Conservation (phyloP, 768 basidiomycete species). For the Leucosporidium creatinivorum region DNA sequence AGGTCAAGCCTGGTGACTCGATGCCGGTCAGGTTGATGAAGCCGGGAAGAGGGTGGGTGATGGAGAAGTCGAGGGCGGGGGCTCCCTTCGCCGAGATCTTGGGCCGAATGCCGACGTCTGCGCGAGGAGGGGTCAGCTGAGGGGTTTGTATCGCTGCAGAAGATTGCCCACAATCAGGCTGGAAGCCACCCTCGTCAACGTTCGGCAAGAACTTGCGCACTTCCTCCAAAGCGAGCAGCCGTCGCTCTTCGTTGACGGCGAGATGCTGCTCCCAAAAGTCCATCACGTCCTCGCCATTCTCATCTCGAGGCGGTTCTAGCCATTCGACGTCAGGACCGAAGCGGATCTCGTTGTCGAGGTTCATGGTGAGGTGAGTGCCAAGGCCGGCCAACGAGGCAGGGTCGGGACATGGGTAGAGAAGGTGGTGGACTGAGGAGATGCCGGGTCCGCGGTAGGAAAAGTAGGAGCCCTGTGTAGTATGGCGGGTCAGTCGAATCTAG, state of each 20-base stretch:
- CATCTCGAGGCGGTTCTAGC: constrained; percentile 50
- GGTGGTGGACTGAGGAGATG: constrained; percentile 55
- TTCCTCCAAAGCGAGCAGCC: constrained; percentile 60
- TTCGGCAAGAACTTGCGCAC: constrained; percentile 68
- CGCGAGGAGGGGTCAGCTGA: too few relatives aligned
- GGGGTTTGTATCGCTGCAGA: background rate
- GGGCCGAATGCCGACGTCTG: constrained; percentile 52
- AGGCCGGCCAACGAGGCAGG: constrained; percentile 60
- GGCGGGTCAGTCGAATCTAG: too few relatives aligned
- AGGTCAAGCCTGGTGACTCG: constrained; percentile 86
- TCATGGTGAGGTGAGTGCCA: constrained; percentile 76
- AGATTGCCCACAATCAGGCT: constrained; percentile 59
- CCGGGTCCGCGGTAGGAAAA: constrained; percentile 61
- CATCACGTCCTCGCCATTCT: constrained; percentile 46
- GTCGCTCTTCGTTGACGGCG: constrained; percentile 53
- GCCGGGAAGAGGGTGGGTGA: constrained; percentile 36
- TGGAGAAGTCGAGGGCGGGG: constrained; percentile 61
- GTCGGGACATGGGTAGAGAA: constrained; percentile 85
- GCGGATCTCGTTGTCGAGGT: constrained; percentile 70
- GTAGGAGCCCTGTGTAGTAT: background rate
- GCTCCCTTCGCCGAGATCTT: constrained; percentile 68
- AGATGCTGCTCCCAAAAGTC: constrained; percentile 73
- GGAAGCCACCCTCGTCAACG: constrained; percentile 55
- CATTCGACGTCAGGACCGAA: constrained; percentile 94
- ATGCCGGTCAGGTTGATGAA: constrained; percentile 83